Evolutionary conservation across 257 asterid species (phyloP).

Genomic region (Scutellaria galericulata): DNA sequence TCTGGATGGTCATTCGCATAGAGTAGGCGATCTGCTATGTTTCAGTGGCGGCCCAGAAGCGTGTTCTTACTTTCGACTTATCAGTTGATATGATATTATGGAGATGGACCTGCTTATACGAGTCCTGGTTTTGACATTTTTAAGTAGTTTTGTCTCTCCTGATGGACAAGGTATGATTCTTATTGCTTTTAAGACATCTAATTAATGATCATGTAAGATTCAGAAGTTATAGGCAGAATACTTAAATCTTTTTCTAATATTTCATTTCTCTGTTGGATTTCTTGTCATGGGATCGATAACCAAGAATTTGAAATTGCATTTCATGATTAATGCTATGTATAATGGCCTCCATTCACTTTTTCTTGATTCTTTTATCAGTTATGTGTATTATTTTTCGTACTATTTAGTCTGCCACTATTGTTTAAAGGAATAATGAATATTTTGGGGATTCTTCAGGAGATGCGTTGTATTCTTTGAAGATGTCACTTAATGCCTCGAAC

Average conservation of each 20-base stretch:
- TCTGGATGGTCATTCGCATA: conserved; percentile 32
- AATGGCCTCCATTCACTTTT: not conserved
- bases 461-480: conserved; percentile 67
- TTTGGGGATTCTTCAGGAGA: conserved; percentile 57
- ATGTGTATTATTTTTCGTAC: not conserved
- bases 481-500: conserved; percentile 66
- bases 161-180: conserved; percentile 63
- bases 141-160: conserved; percentile 53
- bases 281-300: too few species aligned
- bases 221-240: too few species aligned
- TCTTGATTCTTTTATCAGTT: not conserved
- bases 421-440: conserved; percentile 20
- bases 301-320: not conserved
- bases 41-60: conserved; percentile 34
- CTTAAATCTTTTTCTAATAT: too few species aligned
- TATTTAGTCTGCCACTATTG: conserved; percentile 16
- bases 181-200: conserved; percentile 10
- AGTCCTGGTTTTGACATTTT: conserved; percentile 44
- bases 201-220: not conserved
- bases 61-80: conserved; percentile 13
- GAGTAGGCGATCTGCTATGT: conserved; percentile 24
- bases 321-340: not conserved
- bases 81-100: conserved; percentile 39
- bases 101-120: conserved; percentile 54
- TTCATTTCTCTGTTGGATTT: too few species aligned